phyloP scores from a whole-genome alignment of 23 red algal species.

The Rhodosorus marinus region DNA sequence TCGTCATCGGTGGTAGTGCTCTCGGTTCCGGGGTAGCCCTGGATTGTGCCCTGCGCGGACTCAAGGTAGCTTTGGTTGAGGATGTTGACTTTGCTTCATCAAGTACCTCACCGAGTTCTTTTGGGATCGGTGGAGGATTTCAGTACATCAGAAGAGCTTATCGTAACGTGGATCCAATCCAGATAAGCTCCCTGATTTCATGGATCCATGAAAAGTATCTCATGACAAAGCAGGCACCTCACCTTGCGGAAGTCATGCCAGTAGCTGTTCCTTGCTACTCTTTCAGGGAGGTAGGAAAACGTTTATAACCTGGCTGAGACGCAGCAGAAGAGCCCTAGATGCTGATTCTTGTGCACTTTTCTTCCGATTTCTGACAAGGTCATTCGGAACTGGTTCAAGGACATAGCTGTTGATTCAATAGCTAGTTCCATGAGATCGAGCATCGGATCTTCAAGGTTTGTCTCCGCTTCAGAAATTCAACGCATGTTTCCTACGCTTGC shows the following conservation, averaged over 20 bases:
- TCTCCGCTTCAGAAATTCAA: no score
- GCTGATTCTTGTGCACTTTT: no score
- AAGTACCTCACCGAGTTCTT: slow-evolving; percentile 53
- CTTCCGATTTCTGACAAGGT: no score
- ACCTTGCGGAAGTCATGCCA: slow-evolving; percentile 63
- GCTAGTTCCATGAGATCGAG: no score
- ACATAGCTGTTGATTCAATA: no score
- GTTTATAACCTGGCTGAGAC: no score
- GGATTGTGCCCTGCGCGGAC: slow-evolving; percentile 63
- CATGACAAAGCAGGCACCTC: slow-evolving; percentile 82
- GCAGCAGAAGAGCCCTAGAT: no score
- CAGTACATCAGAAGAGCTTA: slow-evolving; percentile 93
- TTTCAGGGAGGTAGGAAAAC: slow-evolving; percentile 91
- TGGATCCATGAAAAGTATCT: slow-evolving; percentile 71
- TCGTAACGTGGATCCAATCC: slow-evolving; percentile 69
- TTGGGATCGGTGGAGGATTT: slow-evolving; percentile 86
- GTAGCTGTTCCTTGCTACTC: slow-evolving; percentile 87
- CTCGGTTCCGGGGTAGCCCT: slow-evolving; percentile 68
- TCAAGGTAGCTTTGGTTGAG: slow-evolving; percentile 76
- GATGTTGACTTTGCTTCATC: slow-evolving; percentile 84
- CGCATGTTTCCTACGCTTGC: no score
- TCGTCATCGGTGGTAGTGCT: slow-evolving; percentile 86
- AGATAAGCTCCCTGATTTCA: slow-evolving; percentile 76
- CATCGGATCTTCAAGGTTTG: no score
- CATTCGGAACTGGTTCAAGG: no score